Evolutionary conservation across 2,329 filamentous ascomycete species (phyloP).

Genomic region (Fusarium piperis): DNA sequence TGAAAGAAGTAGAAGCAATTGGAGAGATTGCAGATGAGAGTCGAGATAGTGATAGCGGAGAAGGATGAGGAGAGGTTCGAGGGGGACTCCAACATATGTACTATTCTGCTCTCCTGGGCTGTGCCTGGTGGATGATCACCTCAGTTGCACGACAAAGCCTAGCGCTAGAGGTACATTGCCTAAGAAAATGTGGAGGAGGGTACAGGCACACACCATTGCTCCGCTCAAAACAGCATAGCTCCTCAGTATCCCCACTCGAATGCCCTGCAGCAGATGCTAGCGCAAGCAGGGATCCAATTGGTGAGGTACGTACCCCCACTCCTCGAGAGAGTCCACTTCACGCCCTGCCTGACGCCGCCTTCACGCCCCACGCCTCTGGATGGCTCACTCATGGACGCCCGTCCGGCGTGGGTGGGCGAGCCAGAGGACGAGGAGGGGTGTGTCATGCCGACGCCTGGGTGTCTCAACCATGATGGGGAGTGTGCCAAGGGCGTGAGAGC

Average conservation of each 20-base stretch:
- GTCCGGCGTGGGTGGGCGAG: slow-evolving; percentile 24
- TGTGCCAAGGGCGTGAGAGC: slow-evolving; percentile 26
- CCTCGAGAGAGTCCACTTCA: slow-evolving; percentile 21
- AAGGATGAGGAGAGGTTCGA: slow-evolving; percentile 30
- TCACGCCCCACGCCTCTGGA: slow-evolving; percentile 12
- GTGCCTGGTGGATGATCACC: slow-evolving; percentile 44
- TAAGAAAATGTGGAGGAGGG: slow-evolving; percentile 44
- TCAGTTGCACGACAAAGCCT: slow-evolving; percentile 35
- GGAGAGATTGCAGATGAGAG: slow-evolving; percentile 26
- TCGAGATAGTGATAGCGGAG: slow-evolving; percentile 33
- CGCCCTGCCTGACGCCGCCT: slow-evolving; percentile 13
- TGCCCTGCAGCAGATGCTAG: slow-evolving; percentile 46
- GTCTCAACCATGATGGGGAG: slow-evolving; percentile 29
- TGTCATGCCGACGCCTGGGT: slow-evolving; percentile 21
- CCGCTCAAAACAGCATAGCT: slow-evolving; percentile 37
- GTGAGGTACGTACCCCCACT: slow-evolving; percentile 29
- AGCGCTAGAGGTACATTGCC: slow-evolving; percentile 43
- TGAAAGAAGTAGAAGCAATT: slow-evolving; percentile 33
- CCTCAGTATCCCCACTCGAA: slow-evolving; percentile 19
- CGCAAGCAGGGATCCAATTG: slow-evolving; percentile 27
- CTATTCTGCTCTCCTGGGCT: slow-evolving; percentile 42
- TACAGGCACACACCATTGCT: slow-evolving; percentile 40
- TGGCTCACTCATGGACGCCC: slow-evolving; percentile 29
- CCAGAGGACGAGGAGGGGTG: slow-evolving; percentile 21
- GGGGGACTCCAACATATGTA: slow-evolving; percentile 41